Percentiles rank a stretch among this genome's conserved stretches.
These are phyloP conservation scores for Aspergillus melleus DNA, from an alignment of 2,329 filamentous ascomycete species.

Conservation along the genomic window DNA sequence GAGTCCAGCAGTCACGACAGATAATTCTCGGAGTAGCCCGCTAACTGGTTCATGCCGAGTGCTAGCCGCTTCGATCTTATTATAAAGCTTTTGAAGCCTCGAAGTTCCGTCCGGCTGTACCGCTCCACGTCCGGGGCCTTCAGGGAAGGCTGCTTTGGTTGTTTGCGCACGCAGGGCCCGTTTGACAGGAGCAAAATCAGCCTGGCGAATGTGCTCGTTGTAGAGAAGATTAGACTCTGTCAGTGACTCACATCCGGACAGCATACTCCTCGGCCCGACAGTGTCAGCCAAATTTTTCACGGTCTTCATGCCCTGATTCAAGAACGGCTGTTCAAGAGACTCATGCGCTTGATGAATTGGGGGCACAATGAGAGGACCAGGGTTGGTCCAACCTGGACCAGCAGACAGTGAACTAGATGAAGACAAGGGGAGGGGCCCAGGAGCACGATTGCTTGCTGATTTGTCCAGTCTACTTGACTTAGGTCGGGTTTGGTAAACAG, in stretches of 20 bases:
- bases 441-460: not conserved
- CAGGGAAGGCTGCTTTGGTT: not conserved
- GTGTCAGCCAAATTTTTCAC: not conserved
- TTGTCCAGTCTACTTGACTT: not conserved
- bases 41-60: constrained; percentile 29
- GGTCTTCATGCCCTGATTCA: not conserved
- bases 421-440: not conserved
- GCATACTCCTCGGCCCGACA: not conserved
- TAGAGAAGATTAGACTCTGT: not conserved
- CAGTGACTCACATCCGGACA: not conserved
- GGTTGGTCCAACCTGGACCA: not conserved
- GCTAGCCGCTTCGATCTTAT: constrained; percentile 31
- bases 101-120: constrained; percentile 13
- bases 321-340: not conserved
- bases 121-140: constrained; percentile 5
- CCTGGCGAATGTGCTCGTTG: not conserved
- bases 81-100: constrained; percentile 29
- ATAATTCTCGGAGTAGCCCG: constrained; percentile 30
- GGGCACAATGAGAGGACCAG: not conserved
- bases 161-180: not conserved
- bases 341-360: not conserved
- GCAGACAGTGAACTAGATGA: not conserved
- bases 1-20: constrained; percentile 18
- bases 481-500: not conserved
- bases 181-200: not conserved